phyloP scores from a whole-genome alignment of 176 grass and related monocot species.

The Carex pumila region DNA sequence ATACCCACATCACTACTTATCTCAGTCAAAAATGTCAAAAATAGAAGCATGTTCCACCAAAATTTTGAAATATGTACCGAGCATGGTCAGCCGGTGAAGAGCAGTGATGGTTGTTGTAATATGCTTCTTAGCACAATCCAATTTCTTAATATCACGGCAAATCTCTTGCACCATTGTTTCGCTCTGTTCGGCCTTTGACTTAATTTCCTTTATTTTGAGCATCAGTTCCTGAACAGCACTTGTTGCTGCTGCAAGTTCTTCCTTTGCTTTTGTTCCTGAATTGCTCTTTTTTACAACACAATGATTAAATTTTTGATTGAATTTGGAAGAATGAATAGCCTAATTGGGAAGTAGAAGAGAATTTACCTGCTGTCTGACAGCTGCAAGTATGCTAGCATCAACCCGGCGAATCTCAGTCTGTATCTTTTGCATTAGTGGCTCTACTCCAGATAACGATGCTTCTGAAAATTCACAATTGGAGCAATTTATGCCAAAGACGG shows the following conservation, averaged over 20 bases:
- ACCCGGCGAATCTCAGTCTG: slow-evolving; percentile 96
- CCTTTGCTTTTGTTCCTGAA: slow-evolving; percentile 97
- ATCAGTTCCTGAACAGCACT: slow-evolving; percentile 98
- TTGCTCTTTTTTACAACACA: slow-evolving; percentile 58
- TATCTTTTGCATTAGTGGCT: slow-evolving; percentile 99
- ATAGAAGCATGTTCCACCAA: neutral
- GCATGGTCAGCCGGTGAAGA: slow-evolving; percentile 98
- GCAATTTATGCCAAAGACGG: neutral
- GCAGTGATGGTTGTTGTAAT: slow-evolving; percentile 97
- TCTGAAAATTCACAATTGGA: slow-evolving; percentile 34
- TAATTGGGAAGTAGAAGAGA: neutral
- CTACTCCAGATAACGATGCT: slow-evolving; percentile 83
- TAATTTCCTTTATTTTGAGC: slow-evolving; percentile 96
- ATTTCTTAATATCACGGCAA: slow-evolving; percentile 92
- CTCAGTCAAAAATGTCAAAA: slow-evolving; percentile 10
- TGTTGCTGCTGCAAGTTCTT: slow-evolving; percentile 96
- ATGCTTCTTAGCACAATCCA: slow-evolving; percentile 95
- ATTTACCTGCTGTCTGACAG: slow-evolving; percentile 86
- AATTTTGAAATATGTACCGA: slow-evolving; percentile 44
- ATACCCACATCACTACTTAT: neutral
- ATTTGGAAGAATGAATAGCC: neutral
- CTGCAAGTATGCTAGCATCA: slow-evolving; percentile 85
- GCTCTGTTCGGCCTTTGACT: slow-evolving; percentile 86
- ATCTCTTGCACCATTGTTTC: slow-evolving; percentile 99
- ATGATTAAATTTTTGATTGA: neutral